A percentile compares a stretch with the other conserved stretches of the same genome.
Evolutionary conservation across 768 basidiomycete species (phyloP).

Genomic region (Amanita pseudoporphyria): DNA sequence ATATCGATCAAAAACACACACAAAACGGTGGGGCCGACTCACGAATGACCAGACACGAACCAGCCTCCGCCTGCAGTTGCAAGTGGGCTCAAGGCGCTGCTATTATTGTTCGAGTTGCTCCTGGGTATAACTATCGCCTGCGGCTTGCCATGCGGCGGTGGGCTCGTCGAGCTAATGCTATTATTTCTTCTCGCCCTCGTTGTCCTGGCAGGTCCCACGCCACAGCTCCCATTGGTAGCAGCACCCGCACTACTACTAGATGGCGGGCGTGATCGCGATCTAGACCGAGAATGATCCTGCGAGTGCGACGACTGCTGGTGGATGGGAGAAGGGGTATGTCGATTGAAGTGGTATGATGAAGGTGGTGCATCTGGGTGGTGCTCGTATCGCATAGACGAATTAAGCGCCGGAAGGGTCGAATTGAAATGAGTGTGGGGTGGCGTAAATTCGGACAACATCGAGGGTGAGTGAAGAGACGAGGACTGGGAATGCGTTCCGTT

Average conservation of each 20-base stretch:
- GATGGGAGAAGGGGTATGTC: constrained; percentile 7
- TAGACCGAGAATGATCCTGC: constrained; percentile 6
- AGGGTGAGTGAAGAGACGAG: constrained; percentile 1
- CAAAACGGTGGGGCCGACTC: constrained; percentile 13
- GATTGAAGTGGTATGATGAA: constrained; percentile 19
- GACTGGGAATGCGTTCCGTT: not conserved
- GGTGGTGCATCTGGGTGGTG: constrained; percentile 27
- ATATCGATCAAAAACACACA: constrained; percentile 5
- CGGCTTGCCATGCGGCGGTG: constrained; percentile 34
- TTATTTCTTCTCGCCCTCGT: constrained; percentile 48
- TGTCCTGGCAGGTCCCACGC: constrained; percentile 45
- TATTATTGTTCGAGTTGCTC: constrained; percentile 17
- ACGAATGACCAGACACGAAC: constrained; percentile 16
- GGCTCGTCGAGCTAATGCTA: constrained; percentile 48
- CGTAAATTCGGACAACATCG: not conserved
- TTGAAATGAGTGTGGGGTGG: not conserved
- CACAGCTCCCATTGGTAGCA: constrained; percentile 14
- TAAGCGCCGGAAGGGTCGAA: too few species aligned
- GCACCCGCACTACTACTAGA: constrained; percentile 8
- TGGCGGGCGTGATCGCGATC: constrained; percentile 7
- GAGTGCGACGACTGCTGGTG: not conserved
- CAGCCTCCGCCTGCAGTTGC: not conserved
- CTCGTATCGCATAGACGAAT: constrained; percentile 21
- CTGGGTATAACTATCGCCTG: constrained; percentile 67
- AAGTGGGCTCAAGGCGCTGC: constrained; percentile 7